Evolutionary conservation across 768 basidiomycete species (phyloP).

Genomic region (Mrakia frigida): DNA sequence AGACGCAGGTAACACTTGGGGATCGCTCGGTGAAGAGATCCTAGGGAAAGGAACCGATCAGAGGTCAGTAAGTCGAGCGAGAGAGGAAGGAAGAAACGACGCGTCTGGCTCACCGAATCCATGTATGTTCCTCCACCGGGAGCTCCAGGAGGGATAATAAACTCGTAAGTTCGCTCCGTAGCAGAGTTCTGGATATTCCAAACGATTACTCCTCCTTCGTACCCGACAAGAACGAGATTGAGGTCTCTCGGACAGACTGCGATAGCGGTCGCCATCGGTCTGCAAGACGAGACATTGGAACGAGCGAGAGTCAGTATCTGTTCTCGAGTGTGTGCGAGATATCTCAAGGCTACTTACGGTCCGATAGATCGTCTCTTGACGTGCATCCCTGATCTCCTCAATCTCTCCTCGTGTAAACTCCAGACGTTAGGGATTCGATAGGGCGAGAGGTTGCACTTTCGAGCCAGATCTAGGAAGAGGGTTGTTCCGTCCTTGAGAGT

Average conservation of each 20-base stretch:
- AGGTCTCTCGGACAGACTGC: slow-evolving; percentile 44
- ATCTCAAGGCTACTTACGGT: slow-evolving; percentile 29
- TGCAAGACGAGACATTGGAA: slow-evolving; percentile 35
- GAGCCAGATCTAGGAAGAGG: slow-evolving; percentile 69
- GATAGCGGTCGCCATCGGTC: slow-evolving; percentile 56
- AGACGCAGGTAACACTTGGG: slow-evolving; percentile 63
- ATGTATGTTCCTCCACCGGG: slow-evolving; percentile 68
- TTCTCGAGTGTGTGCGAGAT: background rate
- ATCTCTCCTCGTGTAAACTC: slow-evolving; percentile 62
- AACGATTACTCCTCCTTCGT: slow-evolving; percentile 46
- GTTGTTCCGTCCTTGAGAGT: slow-evolving; percentile 58
- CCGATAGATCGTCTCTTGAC: slow-evolving; percentile 20
- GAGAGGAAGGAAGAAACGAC: background rate
- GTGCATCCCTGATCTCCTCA: slow-evolving; percentile 47
- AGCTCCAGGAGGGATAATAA: slow-evolving; percentile 66
- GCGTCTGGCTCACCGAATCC: slow-evolving; percentile 48
- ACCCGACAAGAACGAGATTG: slow-evolving; percentile 38
- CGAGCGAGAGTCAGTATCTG: background rate
- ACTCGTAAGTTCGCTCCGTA: slow-evolving; percentile 58
- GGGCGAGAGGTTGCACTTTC: slow-evolving; percentile 56
- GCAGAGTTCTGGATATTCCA: slow-evolving; percentile 45
- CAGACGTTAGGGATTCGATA: slow-evolving; percentile 72
- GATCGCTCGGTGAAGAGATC: slow-evolving; percentile 64
- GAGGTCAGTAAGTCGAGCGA: slow-evolving; percentile 12
- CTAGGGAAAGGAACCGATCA: background rate